Conservation (phyloP, 352 stramenopile species). For the Aphanomyces astaci region DNA sequence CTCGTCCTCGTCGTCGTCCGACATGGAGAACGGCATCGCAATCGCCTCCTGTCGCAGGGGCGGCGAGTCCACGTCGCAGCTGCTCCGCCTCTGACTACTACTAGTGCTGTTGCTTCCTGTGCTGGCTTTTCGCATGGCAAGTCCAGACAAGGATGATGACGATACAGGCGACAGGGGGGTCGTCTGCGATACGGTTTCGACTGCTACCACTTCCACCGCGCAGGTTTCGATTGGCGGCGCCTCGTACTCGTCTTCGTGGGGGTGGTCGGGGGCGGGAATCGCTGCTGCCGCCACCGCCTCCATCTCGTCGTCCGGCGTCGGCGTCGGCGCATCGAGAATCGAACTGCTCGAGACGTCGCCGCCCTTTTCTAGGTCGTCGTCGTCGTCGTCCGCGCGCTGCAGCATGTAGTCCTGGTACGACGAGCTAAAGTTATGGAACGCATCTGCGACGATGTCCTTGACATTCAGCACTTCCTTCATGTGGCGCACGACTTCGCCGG, state of each 20-base stretch:
- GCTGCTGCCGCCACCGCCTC: neutral
- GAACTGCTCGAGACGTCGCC: neutral
- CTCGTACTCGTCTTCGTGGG: too few relatives aligned
- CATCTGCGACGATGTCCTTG: conserved; percentile 65
- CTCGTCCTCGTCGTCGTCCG: conserved; percentile 13
- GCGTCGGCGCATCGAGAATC: conserved; percentile 11
- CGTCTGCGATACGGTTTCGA: too few relatives aligned
- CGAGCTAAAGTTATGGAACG: conserved; percentile 85
- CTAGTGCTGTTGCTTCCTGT: neutral
- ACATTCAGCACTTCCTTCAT: conserved; percentile 85
- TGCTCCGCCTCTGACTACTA: neutral
- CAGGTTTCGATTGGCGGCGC: too few relatives aligned
- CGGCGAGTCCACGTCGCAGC: neutral
- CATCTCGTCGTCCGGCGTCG: neutral
- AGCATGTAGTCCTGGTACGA: conserved; percentile 82
- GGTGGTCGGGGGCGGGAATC: too few relatives aligned
- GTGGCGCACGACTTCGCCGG: conserved; percentile 75
- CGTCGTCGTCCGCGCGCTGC: conserved; percentile 47
- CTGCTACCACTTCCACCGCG: too few relatives aligned
- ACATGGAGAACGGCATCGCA: conserved; percentile 11
- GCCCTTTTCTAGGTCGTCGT: conserved; percentile 14
- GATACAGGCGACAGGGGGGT: too few relatives aligned
- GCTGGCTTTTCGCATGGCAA: neutral
- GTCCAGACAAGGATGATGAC: too few relatives aligned
- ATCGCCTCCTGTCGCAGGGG: neutral